A percentile compares a stretch with the other conserved stretches of the same genome.
phyloP scores from a whole-genome alignment of 352 stramenopile genomes.

The Phytophthora boehmeriae region DNA sequence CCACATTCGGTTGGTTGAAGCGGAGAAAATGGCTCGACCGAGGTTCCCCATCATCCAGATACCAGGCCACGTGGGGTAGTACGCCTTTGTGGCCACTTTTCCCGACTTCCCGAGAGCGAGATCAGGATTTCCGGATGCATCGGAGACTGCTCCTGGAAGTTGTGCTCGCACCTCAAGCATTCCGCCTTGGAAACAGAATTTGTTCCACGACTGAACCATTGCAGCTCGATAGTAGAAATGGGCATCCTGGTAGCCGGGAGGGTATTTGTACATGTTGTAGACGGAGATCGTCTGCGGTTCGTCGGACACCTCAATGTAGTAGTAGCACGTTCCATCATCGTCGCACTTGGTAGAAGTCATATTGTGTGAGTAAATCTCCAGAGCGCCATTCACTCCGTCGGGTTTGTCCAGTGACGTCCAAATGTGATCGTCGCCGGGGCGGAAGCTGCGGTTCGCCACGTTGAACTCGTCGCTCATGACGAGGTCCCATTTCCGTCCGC shows the following conservation, averaged over 20 bases:
- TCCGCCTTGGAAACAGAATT: constrained; percentile 93
- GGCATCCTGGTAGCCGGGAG: constrained; percentile 50
- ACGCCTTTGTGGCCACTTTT: constrained; percentile 62
- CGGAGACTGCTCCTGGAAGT: constrained; percentile 84
- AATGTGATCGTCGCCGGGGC: constrained; percentile 90
- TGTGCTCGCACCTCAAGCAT: constrained; percentile 91
- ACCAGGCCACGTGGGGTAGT: constrained; percentile 87
- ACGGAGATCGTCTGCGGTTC: constrained; percentile 46
- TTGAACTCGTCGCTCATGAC: constrained; percentile 94
- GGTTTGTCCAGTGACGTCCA: constrained; percentile 96
- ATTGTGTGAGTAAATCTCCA: constrained; percentile 93
- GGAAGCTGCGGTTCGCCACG: constrained; percentile 81
- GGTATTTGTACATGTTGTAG: constrained; percentile 63
- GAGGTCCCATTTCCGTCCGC: constrained; percentile 51
- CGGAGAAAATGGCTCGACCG: constrained; percentile 91
- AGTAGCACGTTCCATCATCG: constrained; percentile 57
- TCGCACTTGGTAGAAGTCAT: constrained; percentile 74
- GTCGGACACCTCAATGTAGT: constrained; percentile 61
- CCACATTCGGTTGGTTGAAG: constrained; percentile 92
- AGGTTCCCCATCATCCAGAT: constrained; percentile 96
- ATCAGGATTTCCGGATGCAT: constrained; percentile 50
- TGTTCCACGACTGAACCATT: constrained; percentile 93
- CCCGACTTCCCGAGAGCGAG: constrained; percentile 34
- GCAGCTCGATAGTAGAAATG: constrained; percentile 62
- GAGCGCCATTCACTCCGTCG: constrained; percentile 91